Evolutionary conservation across 768 basidiomycete genomes (phyloP).

Genomic region (Rhizopogon rudus): DNA sequence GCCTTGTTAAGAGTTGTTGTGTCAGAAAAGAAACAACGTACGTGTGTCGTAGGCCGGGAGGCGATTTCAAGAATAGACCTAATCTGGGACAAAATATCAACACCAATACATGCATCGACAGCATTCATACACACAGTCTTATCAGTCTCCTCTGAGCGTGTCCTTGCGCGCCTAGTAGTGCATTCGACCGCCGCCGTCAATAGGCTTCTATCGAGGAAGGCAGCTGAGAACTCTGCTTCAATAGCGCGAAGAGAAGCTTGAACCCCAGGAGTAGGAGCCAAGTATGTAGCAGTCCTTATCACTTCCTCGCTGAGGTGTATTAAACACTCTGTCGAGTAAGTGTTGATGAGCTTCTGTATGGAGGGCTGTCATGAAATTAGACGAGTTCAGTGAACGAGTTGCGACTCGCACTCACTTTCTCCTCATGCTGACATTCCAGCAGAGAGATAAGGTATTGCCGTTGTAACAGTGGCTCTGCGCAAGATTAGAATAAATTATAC

Average conservation of each 20-base stretch:
- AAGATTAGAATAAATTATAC: conserved; percentile 8
- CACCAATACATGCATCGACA: background rate
- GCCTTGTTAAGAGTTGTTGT: conserved; percentile 6
- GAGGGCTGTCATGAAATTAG: conserved; percentile 45
- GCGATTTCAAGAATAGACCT: conserved; percentile 58
- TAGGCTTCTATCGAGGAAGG: conserved; percentile 37
- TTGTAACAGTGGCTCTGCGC: conserved; percentile 51
- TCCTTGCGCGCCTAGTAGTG: conserved; percentile 34
- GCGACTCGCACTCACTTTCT: conserved; percentile 50
- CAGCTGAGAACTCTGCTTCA: conserved; percentile 42
- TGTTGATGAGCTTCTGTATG: conserved; percentile 63
- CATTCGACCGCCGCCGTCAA: conserved; percentile 41
- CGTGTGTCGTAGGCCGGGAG: conserved; percentile 61
- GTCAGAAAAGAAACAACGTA: conserved; percentile 30
- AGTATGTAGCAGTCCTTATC: conserved; percentile 58
- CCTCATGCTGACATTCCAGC: conserved; percentile 77
- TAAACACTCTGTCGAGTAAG: conserved; percentile 58
- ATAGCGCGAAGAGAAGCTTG: conserved; percentile 45
- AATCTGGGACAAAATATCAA: conserved; percentile 36
- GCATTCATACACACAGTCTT: conserved; percentile 38
- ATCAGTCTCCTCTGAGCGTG: conserved; percentile 41
- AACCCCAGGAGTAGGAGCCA: conserved; percentile 42
- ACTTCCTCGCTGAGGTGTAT: conserved; percentile 59
- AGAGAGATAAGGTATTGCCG: conserved; percentile 56
- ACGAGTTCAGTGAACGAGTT: background rate